A percentile compares a stretch with the other conserved stretches of the same genome.
Evolutionary conservation across 163 green algal genomes (phyloP).

Genomic region (Chlorella variabilis): DNA sequence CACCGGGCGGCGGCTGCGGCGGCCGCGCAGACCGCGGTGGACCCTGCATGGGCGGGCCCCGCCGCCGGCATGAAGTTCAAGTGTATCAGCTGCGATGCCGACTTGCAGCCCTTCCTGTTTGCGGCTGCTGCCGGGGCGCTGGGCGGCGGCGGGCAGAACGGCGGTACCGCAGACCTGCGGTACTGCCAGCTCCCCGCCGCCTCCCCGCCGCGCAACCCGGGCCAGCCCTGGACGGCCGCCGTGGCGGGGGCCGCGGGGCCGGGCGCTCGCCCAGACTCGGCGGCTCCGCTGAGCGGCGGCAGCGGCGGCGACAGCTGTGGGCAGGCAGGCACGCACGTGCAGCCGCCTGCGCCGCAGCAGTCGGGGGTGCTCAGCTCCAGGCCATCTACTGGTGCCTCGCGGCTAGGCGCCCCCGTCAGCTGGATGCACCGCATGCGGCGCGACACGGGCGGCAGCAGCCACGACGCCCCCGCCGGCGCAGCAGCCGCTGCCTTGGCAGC

Average conservation of each 20-base stretch:
- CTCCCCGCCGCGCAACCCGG: neutral
- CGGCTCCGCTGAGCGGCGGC: neutral
- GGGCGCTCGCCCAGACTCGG: neutral
- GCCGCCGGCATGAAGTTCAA: slow-evolving; percentile 18
- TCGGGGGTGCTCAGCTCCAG: neutral
- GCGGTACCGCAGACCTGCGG: neutral
- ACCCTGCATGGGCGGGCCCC: neutral
- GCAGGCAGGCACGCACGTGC: neutral
- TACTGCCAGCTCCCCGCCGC: slow-evolving; percentile 22
- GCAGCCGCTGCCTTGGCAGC: neutral
- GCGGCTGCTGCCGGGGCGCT: neutral
- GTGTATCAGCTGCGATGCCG: slow-evolving; percentile 28
- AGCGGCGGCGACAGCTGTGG: neutral
- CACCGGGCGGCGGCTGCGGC: neutral
- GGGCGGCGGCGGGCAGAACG: neutral
- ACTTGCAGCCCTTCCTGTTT: slow-evolving; percentile 35
- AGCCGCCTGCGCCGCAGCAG: neutral
- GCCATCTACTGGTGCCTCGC: slow-evolving; percentile 3
- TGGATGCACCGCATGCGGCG: slow-evolving; percentile 22
- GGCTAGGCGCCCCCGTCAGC: neutral
- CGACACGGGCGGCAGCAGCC: neutral
- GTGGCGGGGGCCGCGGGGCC: neutral
- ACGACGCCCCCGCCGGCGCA: neutral
- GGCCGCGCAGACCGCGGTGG: neutral
- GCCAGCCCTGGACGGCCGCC: neutral